Percentiles rank a stretch among this genome's conserved stretches.
phyloP scores from a whole-genome alignment of 2,329 filamentous ascomycete species.

The Pseudogymnoascus sp. region DNA sequence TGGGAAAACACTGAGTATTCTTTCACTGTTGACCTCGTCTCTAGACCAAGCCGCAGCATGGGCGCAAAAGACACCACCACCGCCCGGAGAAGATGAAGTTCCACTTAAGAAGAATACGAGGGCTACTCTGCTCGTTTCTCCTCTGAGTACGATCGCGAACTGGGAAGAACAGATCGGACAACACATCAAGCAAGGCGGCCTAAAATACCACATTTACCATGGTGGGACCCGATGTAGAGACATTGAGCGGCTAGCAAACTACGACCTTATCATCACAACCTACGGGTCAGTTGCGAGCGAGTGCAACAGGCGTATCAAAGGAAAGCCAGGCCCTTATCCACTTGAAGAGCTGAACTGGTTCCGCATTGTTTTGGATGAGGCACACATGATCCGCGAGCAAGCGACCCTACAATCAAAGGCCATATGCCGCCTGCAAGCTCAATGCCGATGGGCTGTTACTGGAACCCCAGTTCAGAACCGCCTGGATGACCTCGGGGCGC shows the following conservation, averaged over 20 bases:
- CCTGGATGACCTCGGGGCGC: slow-evolving; percentile 77
- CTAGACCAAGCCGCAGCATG: slow-evolving; percentile 35
- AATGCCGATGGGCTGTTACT: slow-evolving; percentile 91
- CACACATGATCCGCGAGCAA: slow-evolving; percentile 86
- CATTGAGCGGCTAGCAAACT: slow-evolving; percentile 57
- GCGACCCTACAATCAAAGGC: slow-evolving; percentile 76
- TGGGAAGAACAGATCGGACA: slow-evolving; percentile 89
- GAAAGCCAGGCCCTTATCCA: slow-evolving; percentile 53
- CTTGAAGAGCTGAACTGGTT: slow-evolving; percentile 83
- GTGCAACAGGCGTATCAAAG: slow-evolving; percentile 54
- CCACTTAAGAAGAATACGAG: slow-evolving; percentile 59
- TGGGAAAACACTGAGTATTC: slow-evolving; percentile 79
- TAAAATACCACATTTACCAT: slow-evolving; percentile 81
- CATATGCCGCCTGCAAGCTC: slow-evolving; percentile 69
- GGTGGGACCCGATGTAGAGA: slow-evolving; percentile 68
- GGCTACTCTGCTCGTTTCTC: slow-evolving; percentile 79
- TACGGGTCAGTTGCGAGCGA: slow-evolving; percentile 85
- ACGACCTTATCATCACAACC: slow-evolving; percentile 84
- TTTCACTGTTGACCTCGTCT: slow-evolving; percentile 67
- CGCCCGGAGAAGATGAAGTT: slow-evolving; percentile 27
- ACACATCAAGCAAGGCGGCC: slow-evolving; percentile 57
- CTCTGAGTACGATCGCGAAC: slow-evolving; percentile 83
- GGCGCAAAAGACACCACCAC: slow-evolving; percentile 23
- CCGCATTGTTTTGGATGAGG: slow-evolving; percentile 87
- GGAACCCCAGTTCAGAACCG: slow-evolving; percentile 94